A percentile compares a stretch with the other conserved stretches of the same genome.
Evolutionary conservation across 352 stramenopile genomes (phyloP).

Genomic region (Phytophthora aleatoria): DNA sequence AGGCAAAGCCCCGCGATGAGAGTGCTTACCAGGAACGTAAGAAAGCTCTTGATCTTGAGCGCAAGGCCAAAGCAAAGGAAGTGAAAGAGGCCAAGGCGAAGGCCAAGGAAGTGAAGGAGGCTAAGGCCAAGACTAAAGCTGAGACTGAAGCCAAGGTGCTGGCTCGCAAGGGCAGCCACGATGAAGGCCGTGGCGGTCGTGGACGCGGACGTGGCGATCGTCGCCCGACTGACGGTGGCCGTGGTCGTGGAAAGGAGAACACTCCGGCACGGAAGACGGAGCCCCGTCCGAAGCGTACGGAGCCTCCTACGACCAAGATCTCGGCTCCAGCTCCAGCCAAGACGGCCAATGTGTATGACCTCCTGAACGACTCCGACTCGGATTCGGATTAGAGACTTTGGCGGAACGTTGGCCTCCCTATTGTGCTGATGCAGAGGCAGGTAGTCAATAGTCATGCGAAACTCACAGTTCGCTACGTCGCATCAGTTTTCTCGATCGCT

Average conservation of each 20-base stretch:
- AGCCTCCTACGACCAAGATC: constrained; percentile 59
- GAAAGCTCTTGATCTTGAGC: constrained; percentile 38
- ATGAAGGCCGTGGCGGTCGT: constrained; percentile 41
- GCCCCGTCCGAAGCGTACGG: constrained; percentile 49
- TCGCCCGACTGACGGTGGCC: constrained; percentile 32
- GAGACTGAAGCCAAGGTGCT: constrained; percentile 24
- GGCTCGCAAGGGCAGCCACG: constrained; percentile 20
- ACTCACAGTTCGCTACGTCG: constrained; percentile 26
- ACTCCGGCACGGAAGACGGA: constrained; percentile 48
- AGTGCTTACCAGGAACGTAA: constrained; percentile 68
- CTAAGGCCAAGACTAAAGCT: constrained; percentile 21
- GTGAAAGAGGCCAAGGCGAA: constrained; percentile 38
- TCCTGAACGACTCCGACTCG: constrained; percentile 74
- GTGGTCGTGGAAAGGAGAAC: constrained; percentile 41
- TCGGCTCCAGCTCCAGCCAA: constrained; percentile 58
- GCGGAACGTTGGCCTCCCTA: constrained; percentile 14
- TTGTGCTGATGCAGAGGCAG: constrained; percentile 12
- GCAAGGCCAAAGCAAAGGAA: constrained; percentile 42
- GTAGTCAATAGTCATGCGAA: constrained; percentile 34
- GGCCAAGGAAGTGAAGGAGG: constrained; percentile 30
- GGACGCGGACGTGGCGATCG: constrained; percentile 51
- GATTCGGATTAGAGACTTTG: constrained; percentile 53
- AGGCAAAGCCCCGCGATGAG: constrained; percentile 87
- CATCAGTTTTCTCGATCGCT: constrained; percentile 36
- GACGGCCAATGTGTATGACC: constrained; percentile 65